Conservation (phyloP, 116 monocot species). For the Iris pallida region DNA sequence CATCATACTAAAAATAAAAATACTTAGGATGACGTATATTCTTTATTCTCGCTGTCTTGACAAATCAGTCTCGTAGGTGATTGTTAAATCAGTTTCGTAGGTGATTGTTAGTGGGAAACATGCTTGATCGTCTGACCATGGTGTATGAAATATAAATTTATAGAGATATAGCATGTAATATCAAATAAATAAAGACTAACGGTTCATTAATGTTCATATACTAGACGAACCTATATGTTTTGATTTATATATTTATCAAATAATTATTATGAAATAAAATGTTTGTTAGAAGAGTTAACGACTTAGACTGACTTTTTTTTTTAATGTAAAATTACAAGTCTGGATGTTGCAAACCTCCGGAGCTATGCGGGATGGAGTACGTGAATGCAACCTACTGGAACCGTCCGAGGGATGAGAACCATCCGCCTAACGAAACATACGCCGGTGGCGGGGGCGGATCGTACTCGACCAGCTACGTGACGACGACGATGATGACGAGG, state of each 20-base stretch:
- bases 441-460: not conserved
- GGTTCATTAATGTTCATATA: not conserved
- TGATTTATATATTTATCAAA: not conserved
- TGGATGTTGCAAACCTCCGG: constrained; percentile 31
- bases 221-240: not conserved
- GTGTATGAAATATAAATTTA: no score
- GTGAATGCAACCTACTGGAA: constrained; percentile 33
- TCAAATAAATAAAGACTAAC: no score
- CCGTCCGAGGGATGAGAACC: not conserved
- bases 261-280: not conserved
- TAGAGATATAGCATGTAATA: no score
- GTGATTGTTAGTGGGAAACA: no score
- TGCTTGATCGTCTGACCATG: no score
- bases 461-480: no score
- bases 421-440: not conserved
- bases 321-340: constrained; percentile 1
- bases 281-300: not conserved
- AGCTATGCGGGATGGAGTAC: constrained; percentile 22
- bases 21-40: no score
- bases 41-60: no score
- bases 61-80: no score
- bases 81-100: no score
- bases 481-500: not conserved
- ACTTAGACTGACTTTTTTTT: not conserved
- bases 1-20: no score